Conservation (phyloP, 2,329 filamentous ascomycete species). For the Orbilia blumenaviensis region DNA sequence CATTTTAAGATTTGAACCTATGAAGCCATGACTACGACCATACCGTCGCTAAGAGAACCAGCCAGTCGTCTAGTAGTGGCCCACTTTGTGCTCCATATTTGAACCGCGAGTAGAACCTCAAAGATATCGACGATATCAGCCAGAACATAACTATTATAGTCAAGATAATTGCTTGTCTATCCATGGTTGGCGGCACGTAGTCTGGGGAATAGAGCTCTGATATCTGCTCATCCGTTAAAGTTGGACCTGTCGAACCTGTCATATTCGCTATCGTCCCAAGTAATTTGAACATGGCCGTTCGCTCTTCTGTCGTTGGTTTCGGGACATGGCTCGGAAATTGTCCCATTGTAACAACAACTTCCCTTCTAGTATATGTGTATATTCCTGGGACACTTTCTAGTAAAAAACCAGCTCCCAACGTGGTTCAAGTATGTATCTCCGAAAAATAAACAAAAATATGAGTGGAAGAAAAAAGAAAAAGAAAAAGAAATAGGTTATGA, state of each 20-base stretch:
- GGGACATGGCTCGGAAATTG: conserved; percentile 48
- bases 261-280: conserved; percentile 24
- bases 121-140: conserved; percentile 23
- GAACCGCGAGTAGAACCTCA: conserved; percentile 44
- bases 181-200: conserved; percentile 44
- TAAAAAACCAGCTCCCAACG: too few relatives aligned
- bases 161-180: conserved; percentile 15
- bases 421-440: too few relatives aligned
- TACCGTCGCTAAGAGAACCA: conserved; percentile 45
- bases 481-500: neutral
- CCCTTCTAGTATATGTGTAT: too few relatives aligned
- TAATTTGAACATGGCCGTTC: conserved; percentile 34
- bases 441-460: neutral
- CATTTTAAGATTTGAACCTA: neutral
- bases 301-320: conserved; percentile 48
- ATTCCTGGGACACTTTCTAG: too few relatives aligned
- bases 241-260: conserved; percentile 5
- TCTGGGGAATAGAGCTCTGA: conserved; percentile 26
- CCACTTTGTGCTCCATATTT: conserved; percentile 29
- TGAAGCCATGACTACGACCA: neutral
- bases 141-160: conserved; percentile 34
- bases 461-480: neutral
- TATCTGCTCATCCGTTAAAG: conserved; percentile 26
- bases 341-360: conserved; percentile 26
- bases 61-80: conserved; percentile 46